Evolutionary conservation across 371 early-diverging fungal species (phyloP).

Genomic region (Rhizopus sp.): DNA sequence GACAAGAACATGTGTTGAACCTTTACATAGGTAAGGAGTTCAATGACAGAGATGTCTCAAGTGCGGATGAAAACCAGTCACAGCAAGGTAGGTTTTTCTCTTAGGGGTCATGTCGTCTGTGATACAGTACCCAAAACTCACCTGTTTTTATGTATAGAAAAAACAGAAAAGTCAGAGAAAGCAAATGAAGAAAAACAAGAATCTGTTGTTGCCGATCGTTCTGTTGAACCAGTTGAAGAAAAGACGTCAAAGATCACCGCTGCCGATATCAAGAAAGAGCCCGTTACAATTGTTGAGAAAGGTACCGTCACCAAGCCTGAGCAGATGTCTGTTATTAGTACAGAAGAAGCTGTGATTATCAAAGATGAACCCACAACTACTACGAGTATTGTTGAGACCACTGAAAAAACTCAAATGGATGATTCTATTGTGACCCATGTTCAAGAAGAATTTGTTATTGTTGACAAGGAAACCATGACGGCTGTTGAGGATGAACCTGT

Average conservation of each 20-base stretch:
- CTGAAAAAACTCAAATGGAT: neutral
- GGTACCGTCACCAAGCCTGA: neutral
- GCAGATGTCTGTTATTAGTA: neutral
- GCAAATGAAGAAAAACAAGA: neutral
- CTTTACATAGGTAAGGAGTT: neutral
- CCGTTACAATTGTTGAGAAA: neutral
- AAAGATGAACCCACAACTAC: neutral
- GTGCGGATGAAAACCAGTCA: conserved; percentile 4
- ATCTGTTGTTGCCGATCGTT: neutral
- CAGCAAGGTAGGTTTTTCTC: neutral
- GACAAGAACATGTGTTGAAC: too few species aligned
- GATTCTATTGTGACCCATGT: neutral
- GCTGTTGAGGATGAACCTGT: neutral
- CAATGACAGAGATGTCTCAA: neutral
- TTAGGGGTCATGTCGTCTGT: neutral
- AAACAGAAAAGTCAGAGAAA: neutral
- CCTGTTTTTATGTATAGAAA: neutral
- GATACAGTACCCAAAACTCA: neutral
- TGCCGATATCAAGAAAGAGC: neutral
- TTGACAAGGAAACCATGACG: neutral
- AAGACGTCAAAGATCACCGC: neutral
- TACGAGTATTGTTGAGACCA: neutral
- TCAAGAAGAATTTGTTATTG: neutral
- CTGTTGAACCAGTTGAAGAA: neutral
- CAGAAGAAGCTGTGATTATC: neutral